A percentile compares a stretch with the other conserved stretches of the same genome.
Conservation (phyloP, 768 basidiomycete species). For the Roridomyces roridus region DNA sequence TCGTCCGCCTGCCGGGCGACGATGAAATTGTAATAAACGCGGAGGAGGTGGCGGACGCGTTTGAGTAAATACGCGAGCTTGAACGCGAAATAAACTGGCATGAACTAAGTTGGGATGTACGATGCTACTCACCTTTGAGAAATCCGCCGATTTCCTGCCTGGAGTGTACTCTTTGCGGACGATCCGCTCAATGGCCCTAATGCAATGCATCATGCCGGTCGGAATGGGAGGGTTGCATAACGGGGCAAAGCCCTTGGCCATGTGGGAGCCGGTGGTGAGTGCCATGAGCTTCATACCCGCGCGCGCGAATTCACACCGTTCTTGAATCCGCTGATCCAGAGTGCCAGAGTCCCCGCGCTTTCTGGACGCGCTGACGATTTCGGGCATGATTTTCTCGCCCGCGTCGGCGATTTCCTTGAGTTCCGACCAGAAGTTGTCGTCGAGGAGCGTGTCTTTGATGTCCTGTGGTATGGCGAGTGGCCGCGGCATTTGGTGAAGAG, state of each 20-base stretch:
- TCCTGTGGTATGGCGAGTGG: neutral
- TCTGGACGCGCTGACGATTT: neutral
- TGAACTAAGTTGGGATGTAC: neutral
- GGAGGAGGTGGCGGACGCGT: slow-evolving; percentile 31
- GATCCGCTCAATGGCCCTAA: slow-evolving; percentile 9
- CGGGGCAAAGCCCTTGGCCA: slow-evolving; percentile 19
- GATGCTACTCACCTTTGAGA: neutral
- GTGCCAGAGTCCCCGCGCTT: neutral
- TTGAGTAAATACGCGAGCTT: slow-evolving; percentile 30
- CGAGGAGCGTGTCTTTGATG: neutral
- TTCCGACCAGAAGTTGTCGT: neutral
- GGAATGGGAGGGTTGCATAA: slow-evolving; percentile 26
- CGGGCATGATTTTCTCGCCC: neutral
- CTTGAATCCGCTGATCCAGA: slow-evolving; percentile 7
- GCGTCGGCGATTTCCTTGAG: neutral
- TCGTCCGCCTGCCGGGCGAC: slow-evolving; percentile 18
- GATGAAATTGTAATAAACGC: slow-evolving; percentile 30
- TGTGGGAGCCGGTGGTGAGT: neutral
- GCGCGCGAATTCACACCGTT: neutral
- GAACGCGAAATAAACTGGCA: neutral
- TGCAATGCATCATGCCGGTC: slow-evolving; percentile 29
- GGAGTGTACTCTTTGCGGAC: slow-evolving; percentile 9
- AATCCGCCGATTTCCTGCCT: neutral
- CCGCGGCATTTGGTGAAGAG: too few species aligned
- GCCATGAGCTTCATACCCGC: slow-evolving; percentile 1